phyloP scores from a whole-genome alignment of 805 yeast genomes.

The Schizosaccharomyces japonicus region DNA sequence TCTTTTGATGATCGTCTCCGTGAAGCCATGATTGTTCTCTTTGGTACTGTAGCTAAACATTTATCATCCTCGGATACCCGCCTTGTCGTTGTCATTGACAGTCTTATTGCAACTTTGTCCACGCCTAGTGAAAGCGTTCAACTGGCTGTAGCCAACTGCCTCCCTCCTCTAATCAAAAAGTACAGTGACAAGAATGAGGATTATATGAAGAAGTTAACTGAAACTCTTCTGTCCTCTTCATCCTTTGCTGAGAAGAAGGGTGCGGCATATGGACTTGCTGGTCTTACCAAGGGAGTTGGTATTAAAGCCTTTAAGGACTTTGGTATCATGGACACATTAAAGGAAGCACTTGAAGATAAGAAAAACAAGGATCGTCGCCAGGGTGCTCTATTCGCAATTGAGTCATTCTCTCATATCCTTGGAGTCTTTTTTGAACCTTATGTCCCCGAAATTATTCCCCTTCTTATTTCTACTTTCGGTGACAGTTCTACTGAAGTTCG shows the following conservation, averaged over 20 bases:
- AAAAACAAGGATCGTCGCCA: slow-evolving; percentile 52
- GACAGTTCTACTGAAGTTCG: slow-evolving; percentile 71
- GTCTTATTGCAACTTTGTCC: slow-evolving; percentile 49
- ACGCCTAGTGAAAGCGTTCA: slow-evolving; percentile 84
- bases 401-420: slow-evolving; percentile 53
- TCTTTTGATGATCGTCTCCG: slow-evolving; percentile 36
- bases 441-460: slow-evolving; percentile 68
- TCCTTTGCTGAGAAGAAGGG: slow-evolving; percentile 45
- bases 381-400: slow-evolving; percentile 69
- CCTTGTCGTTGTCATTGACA: slow-evolving; percentile 35
- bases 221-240: slow-evolving; percentile 31
- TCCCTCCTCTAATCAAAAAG: slow-evolving; percentile 55
- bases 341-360: slow-evolving; percentile 72
- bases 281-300: slow-evolving; percentile 77
- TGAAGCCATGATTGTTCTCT: slow-evolving; percentile 63
- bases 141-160: slow-evolving; percentile 60
- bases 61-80: slow-evolving; percentile 43
- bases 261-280: slow-evolving; percentile 90
- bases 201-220: slow-evolving; percentile 36
- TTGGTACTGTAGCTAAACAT: slow-evolving; percentile 80
- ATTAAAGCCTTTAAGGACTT: slow-evolving; percentile 48
- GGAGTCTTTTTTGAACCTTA: slow-evolving; percentile 80
- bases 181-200: slow-evolving; percentile 21
- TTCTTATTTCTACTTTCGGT: slow-evolving; percentile 58
- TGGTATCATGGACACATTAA: slow-evolving; percentile 50